These are phyloP conservation scores for Stephanodiscus triporus DNA, from an alignment of 108 stramenopile species.

Conservation along the genomic window DNA sequence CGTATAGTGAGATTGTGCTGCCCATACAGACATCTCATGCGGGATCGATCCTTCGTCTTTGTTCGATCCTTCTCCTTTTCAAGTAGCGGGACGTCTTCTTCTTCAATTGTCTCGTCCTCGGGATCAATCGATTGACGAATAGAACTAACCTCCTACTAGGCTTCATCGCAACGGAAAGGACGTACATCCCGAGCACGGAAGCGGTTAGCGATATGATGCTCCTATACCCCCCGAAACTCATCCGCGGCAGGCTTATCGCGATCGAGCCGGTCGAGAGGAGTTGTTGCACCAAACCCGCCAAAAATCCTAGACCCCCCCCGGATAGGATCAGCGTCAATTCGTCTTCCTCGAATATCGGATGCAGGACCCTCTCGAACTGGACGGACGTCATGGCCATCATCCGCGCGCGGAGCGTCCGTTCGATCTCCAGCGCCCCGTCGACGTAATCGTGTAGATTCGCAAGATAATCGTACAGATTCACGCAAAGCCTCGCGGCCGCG, in stretches of 20 bases:
- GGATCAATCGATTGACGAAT: slow-evolving; percentile 38
- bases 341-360: slow-evolving; percentile 85
- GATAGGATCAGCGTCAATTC: slow-evolving; percentile 79
- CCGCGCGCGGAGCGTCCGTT: slow-evolving; percentile 56
- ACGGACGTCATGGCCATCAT: slow-evolving; percentile 63
- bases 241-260: slow-evolving; percentile 18
- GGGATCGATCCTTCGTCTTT: too few relatives aligned
- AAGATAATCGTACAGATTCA: slow-evolving; percentile 45
- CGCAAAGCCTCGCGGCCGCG: slow-evolving; percentile 40
- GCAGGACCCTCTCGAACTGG: slow-evolving; percentile 78
- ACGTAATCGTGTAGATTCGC: slow-evolving; percentile 62
- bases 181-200: slow-evolving; percentile 35
- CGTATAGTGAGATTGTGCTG: background rate
- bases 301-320: slow-evolving; percentile 73
- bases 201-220: slow-evolving; percentile 35
- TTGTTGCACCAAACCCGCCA: slow-evolving; percentile 67
- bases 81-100: slow-evolving; percentile 30
- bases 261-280: slow-evolving; percentile 48
- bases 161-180: slow-evolving; percentile 37
- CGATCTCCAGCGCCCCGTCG: slow-evolving; percentile 60
- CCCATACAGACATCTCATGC: background rate
- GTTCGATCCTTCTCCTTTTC: slow-evolving; percentile 10
- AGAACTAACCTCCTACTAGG: slow-evolving; percentile 36
- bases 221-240: slow-evolving; percentile 34
- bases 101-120: slow-evolving; percentile 41